A percentile compares a stretch with the other conserved stretches of the same genome.
Conservation (phyloP, 768 basidiomycete genomes). For the Leccinum variicolor region DNA sequence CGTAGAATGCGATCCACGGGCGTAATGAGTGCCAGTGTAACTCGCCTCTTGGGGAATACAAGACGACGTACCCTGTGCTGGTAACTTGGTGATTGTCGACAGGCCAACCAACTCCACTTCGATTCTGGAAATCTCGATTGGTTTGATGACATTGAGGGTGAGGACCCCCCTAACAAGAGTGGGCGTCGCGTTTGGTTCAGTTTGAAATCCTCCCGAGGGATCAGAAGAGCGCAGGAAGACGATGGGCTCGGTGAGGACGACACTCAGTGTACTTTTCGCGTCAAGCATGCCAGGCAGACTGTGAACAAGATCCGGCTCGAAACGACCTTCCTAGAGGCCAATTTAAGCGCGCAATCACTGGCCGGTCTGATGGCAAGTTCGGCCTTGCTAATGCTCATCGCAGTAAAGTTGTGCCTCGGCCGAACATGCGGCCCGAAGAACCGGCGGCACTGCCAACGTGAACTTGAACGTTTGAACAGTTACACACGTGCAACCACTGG, state of each 20-base stretch:
- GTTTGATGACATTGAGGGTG: conserved; percentile 63
- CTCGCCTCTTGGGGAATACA: background rate
- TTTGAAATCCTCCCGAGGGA: conserved; percentile 34
- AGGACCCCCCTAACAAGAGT: conserved; percentile 66
- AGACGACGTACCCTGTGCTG: conserved; percentile 64
- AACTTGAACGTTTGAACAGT: too few species aligned
- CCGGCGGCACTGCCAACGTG: too few species aligned
- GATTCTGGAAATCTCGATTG: conserved; percentile 83
- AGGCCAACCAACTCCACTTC: conserved; percentile 75
- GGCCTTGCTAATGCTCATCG: too few species aligned
- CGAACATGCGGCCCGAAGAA: too few species aligned
- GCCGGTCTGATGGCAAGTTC: background rate
- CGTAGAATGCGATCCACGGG: background rate
- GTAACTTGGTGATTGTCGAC: conserved; percentile 61
- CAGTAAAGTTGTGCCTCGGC: background rate
- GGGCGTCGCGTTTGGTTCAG: conserved; percentile 46
- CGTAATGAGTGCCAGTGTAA: background rate
- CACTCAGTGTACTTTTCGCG: conserved; percentile 43
- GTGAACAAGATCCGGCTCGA: background rate
- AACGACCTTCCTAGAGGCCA: background rate
- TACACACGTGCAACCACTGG: too few species aligned
- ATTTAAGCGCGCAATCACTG: background rate
- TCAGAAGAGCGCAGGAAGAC: conserved; percentile 66
- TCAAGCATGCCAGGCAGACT: conserved; percentile 14
- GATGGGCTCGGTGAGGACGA: conserved; percentile 71